Base-by-base conservation (phyloP, 2,329 filamentous ascomycete species). In the Epichloe amarillans region DNA sequence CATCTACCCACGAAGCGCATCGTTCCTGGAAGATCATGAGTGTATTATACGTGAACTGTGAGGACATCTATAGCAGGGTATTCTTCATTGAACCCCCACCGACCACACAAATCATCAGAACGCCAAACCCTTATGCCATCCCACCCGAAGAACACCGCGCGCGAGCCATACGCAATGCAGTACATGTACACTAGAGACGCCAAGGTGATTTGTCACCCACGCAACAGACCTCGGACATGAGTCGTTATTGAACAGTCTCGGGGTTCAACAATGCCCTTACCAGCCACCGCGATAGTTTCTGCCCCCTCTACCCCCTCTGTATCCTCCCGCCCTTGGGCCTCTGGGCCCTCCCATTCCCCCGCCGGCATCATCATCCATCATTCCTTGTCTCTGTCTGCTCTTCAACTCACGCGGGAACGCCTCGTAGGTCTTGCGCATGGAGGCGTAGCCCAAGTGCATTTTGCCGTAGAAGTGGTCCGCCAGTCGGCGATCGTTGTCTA, bases 391-490 rank as follows among this genome's bases (percentile, higher is more conserved):
- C 40, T 80, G 78, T 30, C 86, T 74, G 2, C 84, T 84, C 63
- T 88, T 86, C 68, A 95, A 75, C 64, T 96, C 89, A 68, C 89
- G 89, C 48, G 84, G 84, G 55, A 98, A 81, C n/a, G 79, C 73
- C 51, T 95, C 89, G 61, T 81, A 89, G 3, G 89, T 93, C 75
- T 93, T 95, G 60, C 93, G 82, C 93, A 98, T 98, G 70, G 95
- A 88, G 15, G 93, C 93, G 65, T 97, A 98, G 0, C 93, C 93
- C 52, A 98, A 72, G 64, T 98, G 93, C 93, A 98, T 98, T 75
- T 98, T 98, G 21, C 93, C 93, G 68, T 96, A 97, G 65, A 98
- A 98, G 67, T 98, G 93, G 65, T 98, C 93, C 19, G 93, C 93
- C 63, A 98, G 68, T 33, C 93, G 79, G 37, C 93, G 80, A 66